These are phyloP conservation scores for Linnemannia zychae DNA, from an alignment of 192 early-diverging fungal genomes.

Conservation along the genomic window DNA sequence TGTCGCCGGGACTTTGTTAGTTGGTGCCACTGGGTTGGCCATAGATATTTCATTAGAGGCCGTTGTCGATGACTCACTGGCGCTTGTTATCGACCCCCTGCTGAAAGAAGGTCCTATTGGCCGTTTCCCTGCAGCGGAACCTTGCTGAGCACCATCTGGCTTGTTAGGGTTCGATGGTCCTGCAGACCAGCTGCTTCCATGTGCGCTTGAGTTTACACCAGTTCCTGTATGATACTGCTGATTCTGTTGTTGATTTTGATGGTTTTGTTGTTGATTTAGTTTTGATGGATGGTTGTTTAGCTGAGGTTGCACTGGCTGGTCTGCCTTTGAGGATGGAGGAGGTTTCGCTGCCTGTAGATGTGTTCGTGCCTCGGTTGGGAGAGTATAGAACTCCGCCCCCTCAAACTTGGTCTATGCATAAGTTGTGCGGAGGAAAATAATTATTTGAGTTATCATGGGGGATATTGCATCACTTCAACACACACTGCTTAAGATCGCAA, in stretches of 20 bases:
- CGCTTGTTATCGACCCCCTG: too few relatives aligned
- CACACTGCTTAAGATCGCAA: background rate
- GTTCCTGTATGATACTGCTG: background rate
- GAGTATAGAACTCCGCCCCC: slow-evolving; percentile 11
- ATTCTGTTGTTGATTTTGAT: background rate
- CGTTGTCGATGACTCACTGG: background rate
- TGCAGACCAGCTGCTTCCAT: background rate
- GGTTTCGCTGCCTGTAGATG: background rate
- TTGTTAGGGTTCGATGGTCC: background rate
- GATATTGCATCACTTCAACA: background rate
- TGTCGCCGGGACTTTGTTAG: background rate
- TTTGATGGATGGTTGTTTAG: background rate
- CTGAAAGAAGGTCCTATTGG: background rate
- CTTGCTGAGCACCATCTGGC: background rate
- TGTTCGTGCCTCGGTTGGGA: slow-evolving; percentile 8
- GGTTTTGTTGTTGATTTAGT: background rate
- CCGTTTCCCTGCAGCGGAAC: background rate
- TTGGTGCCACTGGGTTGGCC: background rate
- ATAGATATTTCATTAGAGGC: background rate
- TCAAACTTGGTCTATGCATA: slow-evolving; percentile 22
- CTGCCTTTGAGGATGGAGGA: background rate
- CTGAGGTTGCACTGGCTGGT: slow-evolving; percentile 2
- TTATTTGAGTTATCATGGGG: background rate
- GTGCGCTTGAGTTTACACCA: background rate
- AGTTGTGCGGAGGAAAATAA: background rate